Conservation (phyloP, 345 rosid genomes). For the Gossypium turneri region DNA sequence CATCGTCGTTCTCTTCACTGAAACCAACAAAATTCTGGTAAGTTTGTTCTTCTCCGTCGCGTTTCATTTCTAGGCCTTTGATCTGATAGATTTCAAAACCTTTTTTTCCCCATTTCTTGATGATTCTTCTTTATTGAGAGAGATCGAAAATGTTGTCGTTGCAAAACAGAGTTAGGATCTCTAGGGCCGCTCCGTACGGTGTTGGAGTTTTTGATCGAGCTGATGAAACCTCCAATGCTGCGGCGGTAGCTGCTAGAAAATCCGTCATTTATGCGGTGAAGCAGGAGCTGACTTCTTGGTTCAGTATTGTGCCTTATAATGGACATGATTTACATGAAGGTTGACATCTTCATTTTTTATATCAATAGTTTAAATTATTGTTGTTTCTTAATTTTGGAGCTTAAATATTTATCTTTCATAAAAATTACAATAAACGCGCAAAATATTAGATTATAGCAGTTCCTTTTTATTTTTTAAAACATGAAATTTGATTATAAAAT, state of each 20-base stretch:
- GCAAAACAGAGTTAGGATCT: constrained; percentile 44
- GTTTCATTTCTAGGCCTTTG: background rate
- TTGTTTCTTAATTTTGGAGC: background rate
- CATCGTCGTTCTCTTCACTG: too few relatives aligned
- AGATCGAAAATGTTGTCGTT: constrained; percentile 46
- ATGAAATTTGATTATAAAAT: background rate
- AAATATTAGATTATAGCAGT: background rate
- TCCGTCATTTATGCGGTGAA: constrained; percentile 29
- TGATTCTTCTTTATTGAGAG: constrained; percentile 23
- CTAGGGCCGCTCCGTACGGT: constrained; percentile 30
- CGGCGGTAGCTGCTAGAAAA: background rate
- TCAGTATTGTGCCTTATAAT: constrained; percentile 44
- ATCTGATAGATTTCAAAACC: constrained; percentile 17
- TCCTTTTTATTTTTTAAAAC: background rate
- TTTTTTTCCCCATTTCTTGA: background rate
- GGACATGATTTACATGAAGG: constrained; percentile 42
- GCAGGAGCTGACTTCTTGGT: constrained; percentile 51
- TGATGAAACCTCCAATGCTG: constrained; percentile 26
- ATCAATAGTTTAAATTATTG: background rate
- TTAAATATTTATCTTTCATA: background rate
- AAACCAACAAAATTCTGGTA: too few relatives aligned
- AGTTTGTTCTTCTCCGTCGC: background rate
- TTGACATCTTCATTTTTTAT: constrained; percentile 3
- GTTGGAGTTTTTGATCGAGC: constrained; percentile 30
- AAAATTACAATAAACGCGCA: background rate